These are phyloP conservation scores for Hypoxylon subgilvum DNA, from an alignment of 495 filamentous ascomycete species.

Conservation along the genomic window DNA sequence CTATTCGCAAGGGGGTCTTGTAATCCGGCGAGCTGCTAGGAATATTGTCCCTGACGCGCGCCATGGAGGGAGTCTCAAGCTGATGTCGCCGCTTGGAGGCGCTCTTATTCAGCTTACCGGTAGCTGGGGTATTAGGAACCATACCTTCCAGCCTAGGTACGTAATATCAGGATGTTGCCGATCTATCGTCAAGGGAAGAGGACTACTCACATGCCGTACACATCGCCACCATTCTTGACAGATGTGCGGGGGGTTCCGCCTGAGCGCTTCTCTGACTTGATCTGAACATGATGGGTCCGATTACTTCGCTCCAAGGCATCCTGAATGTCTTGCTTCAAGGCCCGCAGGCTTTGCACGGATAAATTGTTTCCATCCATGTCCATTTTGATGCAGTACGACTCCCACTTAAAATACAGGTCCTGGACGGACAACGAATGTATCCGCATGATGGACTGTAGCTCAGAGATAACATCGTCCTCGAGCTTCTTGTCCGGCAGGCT, in stretches of 20 bases:
- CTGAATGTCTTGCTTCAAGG: slow-evolving; percentile 85
- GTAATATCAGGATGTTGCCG: slow-evolving; percentile 13
- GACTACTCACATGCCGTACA: slow-evolving; percentile 77
- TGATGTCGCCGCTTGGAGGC: slow-evolving; percentile 65
- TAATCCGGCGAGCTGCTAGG: slow-evolving; percentile 55
- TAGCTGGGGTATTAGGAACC: slow-evolving; percentile 71
- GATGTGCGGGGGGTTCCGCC: slow-evolving; percentile 69
- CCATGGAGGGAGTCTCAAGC: slow-evolving; percentile 51
- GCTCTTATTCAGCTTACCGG: slow-evolving; percentile 56
- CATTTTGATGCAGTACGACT: slow-evolving; percentile 95
- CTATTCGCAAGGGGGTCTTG: slow-evolving; percentile 50
- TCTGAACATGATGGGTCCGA: slow-evolving; percentile 54
- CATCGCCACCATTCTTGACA: slow-evolving; percentile 62
- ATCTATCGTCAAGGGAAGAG: neutral
- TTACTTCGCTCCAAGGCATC: slow-evolving; percentile 76
- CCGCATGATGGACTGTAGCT: slow-evolving; percentile 82
- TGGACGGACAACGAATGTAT: slow-evolving; percentile 76
- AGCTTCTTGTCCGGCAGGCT: slow-evolving; percentile 57
- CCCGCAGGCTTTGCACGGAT: slow-evolving; percentile 68
- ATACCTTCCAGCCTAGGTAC: slow-evolving; percentile 73
- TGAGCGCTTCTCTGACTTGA: slow-evolving; percentile 66
- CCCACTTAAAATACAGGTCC: slow-evolving; percentile 97
- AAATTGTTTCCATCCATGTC: slow-evolving; percentile 71
- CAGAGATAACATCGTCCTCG: slow-evolving; percentile 72
- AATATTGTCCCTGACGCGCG: slow-evolving; percentile 51